Evolutionary conservation across 208 protist species (phyloP).

Genomic region (Crithidia sp.): DNA sequence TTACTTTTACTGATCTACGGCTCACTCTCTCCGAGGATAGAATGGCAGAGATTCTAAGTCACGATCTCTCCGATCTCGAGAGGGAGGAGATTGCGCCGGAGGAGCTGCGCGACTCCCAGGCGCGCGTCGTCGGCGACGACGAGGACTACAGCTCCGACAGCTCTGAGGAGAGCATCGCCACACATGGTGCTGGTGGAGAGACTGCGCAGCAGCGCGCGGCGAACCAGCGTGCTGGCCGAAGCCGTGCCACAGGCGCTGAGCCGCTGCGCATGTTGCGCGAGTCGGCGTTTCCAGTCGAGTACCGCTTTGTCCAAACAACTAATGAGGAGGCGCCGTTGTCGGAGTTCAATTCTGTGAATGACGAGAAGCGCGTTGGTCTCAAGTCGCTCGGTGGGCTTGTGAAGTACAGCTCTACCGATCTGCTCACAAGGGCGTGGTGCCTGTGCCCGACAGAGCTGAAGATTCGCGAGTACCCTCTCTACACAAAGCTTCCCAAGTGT

Average conservation of each 20-base stretch:
- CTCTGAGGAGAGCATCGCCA: slow-evolving; percentile 22
- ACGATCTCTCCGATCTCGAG: slow-evolving; percentile 17
- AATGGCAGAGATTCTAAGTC: neutral
- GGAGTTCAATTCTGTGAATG: slow-evolving; percentile 21
- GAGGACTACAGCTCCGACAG: slow-evolving; percentile 43
- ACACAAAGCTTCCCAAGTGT: slow-evolving; percentile 38
- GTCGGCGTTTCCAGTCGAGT: slow-evolving; percentile 33
- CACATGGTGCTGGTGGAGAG: neutral
- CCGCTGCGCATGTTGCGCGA: slow-evolving; percentile 28
- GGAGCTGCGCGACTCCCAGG: slow-evolving; percentile 12
- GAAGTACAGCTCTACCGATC: slow-evolving; percentile 40
- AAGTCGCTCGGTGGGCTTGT: slow-evolving; percentile 37
- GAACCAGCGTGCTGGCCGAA: slow-evolving; percentile 11
- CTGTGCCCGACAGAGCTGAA: slow-evolving; percentile 31
- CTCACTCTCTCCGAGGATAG: neutral
- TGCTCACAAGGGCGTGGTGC: slow-evolving; percentile 35
- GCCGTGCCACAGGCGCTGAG: slow-evolving; percentile 10
- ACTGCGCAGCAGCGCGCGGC: slow-evolving; percentile 8
- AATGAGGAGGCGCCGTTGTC: slow-evolving; percentile 12
- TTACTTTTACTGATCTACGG: too few species aligned
- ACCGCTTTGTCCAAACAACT: slow-evolving; percentile 22
- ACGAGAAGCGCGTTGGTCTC: slow-evolving; percentile 33
- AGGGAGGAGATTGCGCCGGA: slow-evolving; percentile 5
- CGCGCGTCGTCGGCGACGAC: slow-evolving; percentile 20
- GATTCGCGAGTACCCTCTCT: slow-evolving; percentile 29